These are phyloP conservation scores for Podila epicladia DNA, from an alignment of 192 early-diverging fungal genomes.

Conservation along the genomic window DNA sequence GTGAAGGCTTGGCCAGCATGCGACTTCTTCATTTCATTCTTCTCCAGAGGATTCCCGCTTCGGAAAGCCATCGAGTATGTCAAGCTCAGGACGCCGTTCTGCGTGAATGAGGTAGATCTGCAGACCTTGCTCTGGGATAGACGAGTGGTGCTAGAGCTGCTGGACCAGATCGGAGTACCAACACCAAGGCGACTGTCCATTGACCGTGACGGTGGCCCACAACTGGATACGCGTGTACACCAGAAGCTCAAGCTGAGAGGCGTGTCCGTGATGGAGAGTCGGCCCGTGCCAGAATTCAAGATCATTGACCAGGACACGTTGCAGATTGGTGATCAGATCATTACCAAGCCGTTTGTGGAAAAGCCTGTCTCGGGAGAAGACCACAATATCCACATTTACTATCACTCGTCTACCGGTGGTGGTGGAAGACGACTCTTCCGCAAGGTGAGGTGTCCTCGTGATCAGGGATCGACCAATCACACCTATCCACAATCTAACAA, in stretches of 20 bases:
- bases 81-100: constrained; percentile 80
- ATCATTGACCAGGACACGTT: constrained; percentile 74
- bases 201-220: constrained; percentile 71
- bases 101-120: constrained; percentile 88
- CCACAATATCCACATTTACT: constrained; percentile 98
- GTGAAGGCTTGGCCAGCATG: constrained; percentile 90
- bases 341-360: constrained; percentile 96
- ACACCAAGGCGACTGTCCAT: constrained; percentile 81
- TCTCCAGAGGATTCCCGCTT: constrained; percentile 95
- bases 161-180: constrained; percentile 83
- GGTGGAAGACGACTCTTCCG: constrained; percentile 79
- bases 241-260: constrained; percentile 62
- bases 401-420: constrained; percentile 80
- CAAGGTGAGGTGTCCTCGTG: constrained; percentile 57
- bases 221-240: constrained; percentile 60
- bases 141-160: constrained; percentile 80
- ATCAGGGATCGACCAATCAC: neutral
- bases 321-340: constrained; percentile 67
- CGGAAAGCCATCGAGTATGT: constrained; percentile 92
- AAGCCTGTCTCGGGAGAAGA: constrained; percentile 96
- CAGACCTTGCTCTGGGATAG: constrained; percentile 90
- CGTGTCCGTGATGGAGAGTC: constrained; percentile 54
- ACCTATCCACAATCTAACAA: neutral
- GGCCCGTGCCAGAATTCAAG: constrained; percentile 39
- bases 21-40: constrained; percentile 96